Evolutionary conservation across 768 basidiomycete genomes (phyloP), one percentile per base, ranked within the genome.

Genomic region (Boletus insuetus): DNA sequence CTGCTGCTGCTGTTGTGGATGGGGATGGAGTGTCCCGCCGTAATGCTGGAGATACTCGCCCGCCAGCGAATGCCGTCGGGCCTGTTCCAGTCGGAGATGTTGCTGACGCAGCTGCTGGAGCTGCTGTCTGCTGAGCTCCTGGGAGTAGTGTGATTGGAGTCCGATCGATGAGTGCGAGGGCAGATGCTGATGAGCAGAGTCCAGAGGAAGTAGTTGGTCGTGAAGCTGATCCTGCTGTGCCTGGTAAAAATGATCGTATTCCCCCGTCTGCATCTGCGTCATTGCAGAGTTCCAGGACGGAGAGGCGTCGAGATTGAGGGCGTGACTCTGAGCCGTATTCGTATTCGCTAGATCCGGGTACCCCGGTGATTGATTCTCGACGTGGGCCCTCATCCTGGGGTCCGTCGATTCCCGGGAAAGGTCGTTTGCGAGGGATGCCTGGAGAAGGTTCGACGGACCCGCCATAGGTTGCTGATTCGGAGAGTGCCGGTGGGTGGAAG

Each of bases 281-380:
- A 80, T 91, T 89, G 82, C 89, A 90, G 80, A 91, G 86, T 63
- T 91, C 89, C 87, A 91, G 82, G 80, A 91, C 85, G 72, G 85
- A 79, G 81, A 91, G 83, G 57, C 89, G 75, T 63, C 89, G 81
- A 75, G 86, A 88, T 66, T 87, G 84, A 59, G 89, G 89, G 64
- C 89, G 79, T 64, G 86, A 89, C 61, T 89, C 87, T 60, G 79
- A 68, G 22, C 83, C 89, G 73, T 87, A 86, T 52, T 86, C 85
- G 77, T 86, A 84, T 42, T 78, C 77, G 50, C 60, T 52, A 68
- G 61, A 58, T 69, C 67, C 66, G 60, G 64, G 35, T 64, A 67
- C 22, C 42, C 63, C 62, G 62, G 54, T 29, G 61, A 44, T 64
- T 58, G 67, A 64, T 61, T 75, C 77, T 69, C 75, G 73, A 57